A percentile compares a stretch with the other conserved stretches of the same genome.
These are phyloP conservation scores for Auriscalpium orientale DNA, from an alignment of 768 basidiomycete genomes.

Conservation along the genomic window DNA sequence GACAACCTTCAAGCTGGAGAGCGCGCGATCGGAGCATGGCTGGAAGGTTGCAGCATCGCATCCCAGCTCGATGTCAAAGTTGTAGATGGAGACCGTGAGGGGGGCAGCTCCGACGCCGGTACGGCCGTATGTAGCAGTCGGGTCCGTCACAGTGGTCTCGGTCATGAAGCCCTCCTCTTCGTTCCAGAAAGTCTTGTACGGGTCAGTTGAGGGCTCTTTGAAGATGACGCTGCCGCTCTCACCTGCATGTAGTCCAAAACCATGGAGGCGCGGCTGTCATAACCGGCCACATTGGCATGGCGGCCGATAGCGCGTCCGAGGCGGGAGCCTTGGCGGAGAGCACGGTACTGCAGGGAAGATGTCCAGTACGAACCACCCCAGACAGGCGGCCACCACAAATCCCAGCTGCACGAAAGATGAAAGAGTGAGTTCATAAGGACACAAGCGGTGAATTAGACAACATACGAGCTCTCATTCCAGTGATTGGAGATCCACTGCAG, in stretches of 20 bases:
- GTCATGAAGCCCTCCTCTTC: slow-evolving; percentile 1
- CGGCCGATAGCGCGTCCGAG: slow-evolving; percentile 1
- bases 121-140: slow-evolving; percentile 17
- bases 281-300: background rate
- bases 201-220: background rate
- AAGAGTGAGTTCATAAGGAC: background rate
- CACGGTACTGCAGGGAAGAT: slow-evolving; percentile 7
- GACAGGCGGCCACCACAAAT: slow-evolving; percentile 7
- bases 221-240: background rate
- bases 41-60: slow-evolving; percentile 25
- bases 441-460: background rate
- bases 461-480: slow-evolving; percentile 4
- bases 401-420: background rate
- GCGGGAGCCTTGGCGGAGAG: slow-evolving; percentile 1
- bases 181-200: slow-evolving; percentile 20
- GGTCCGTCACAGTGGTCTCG: slow-evolving; percentile 15
- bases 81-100: slow-evolving; percentile 24
- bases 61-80: slow-evolving; percentile 20
- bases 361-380: slow-evolving; percentile 11
- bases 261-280: background rate
- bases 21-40: slow-evolving; percentile 26
- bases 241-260: slow-evolving; percentile 6
- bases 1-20: slow-evolving; percentile 17
- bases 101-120: slow-evolving; percentile 23
- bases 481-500: slow-evolving; percentile 1